Evolutionary conservation across 2,329 filamentous ascomycete genomes (phyloP).

Genomic region (Alternaria gansuensis): DNA sequence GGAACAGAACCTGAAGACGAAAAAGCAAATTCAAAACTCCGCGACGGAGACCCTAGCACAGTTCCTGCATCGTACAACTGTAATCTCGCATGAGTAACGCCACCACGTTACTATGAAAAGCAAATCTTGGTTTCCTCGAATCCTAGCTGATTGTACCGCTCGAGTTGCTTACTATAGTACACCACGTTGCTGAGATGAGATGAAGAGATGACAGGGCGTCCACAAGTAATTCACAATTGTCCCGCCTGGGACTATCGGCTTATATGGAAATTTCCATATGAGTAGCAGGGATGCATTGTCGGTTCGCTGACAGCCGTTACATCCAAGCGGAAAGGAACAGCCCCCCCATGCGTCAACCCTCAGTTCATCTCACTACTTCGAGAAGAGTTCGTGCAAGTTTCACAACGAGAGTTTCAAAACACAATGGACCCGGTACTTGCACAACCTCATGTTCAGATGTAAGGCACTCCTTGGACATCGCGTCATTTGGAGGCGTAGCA

Average conservation of each 20-base stretch:
- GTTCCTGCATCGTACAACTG: neutral
- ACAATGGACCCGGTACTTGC: neutral
- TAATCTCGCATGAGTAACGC: neutral
- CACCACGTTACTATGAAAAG: neutral
- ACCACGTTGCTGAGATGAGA: neutral
- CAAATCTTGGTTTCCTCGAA: neutral
- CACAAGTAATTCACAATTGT: neutral
- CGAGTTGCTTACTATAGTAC: neutral
- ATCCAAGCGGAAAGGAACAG: neutral
- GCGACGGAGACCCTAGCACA: neutral
- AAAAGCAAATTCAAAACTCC: conserved; percentile 1
- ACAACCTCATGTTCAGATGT: conserved; percentile 3
- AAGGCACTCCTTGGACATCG: conserved; percentile 1
- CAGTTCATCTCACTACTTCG: neutral
- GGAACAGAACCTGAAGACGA: neutral
- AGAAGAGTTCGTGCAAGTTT: neutral
- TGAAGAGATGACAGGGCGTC: neutral
- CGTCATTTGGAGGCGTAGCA: conserved; percentile 3
- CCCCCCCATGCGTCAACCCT: neutral
- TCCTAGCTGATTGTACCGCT: neutral
- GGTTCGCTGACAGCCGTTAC: neutral
- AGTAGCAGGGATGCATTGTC: neutral
- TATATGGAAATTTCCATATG: neutral
- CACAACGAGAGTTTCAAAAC: neutral
- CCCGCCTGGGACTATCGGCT: neutral